Evolutionary conservation across 768 basidiomycete species (phyloP).

Genomic region (Calocybe indica): DNA sequence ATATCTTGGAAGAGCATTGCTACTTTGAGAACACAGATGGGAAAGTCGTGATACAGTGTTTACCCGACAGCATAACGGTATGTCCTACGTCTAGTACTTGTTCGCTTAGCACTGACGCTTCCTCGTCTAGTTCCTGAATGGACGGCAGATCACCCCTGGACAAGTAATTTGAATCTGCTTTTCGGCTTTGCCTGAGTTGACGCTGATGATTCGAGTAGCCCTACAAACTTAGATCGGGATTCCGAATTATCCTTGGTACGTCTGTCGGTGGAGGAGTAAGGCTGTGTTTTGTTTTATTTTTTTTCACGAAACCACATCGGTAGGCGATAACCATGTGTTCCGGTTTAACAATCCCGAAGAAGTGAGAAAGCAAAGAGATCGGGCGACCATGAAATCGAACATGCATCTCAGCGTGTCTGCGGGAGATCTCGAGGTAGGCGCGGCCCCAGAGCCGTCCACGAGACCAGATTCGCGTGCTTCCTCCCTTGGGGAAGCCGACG

Average conservation of each 20-base stretch:
- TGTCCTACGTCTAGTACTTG: constrained; percentile 19
- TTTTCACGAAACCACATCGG: neutral
- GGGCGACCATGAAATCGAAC: constrained; percentile 67
- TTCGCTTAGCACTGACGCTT: neutral
- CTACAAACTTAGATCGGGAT: constrained; percentile 88
- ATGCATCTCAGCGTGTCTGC: constrained; percentile 61
- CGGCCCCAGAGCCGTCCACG: constrained; percentile 36
- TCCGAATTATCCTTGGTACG: constrained; percentile 91
- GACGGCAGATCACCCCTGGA: constrained; percentile 74
- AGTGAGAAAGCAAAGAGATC: constrained; percentile 86
- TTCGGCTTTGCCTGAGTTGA: neutral
- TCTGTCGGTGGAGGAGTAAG: constrained; percentile 5
- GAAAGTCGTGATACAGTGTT: constrained; percentile 74
- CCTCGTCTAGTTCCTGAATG: constrained; percentile 76
- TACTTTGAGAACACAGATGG: constrained; percentile 83
- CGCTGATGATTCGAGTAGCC: constrained; percentile 32
- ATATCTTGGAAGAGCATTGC: constrained; percentile 91
- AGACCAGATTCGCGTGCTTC: constrained; percentile 78
- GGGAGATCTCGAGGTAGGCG: constrained; percentile 50
- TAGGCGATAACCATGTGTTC: constrained; percentile 96
- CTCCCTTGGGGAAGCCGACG: constrained; percentile 65
- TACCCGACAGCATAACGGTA: constrained; percentile 81
- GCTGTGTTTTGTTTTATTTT: constrained; percentile 7
- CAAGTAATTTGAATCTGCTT: constrained; percentile 44
- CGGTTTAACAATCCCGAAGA: constrained; percentile 95